phyloP scores from a whole-genome alignment of 176 grass and related monocot species.

The Oryza longistaminata region DNA sequence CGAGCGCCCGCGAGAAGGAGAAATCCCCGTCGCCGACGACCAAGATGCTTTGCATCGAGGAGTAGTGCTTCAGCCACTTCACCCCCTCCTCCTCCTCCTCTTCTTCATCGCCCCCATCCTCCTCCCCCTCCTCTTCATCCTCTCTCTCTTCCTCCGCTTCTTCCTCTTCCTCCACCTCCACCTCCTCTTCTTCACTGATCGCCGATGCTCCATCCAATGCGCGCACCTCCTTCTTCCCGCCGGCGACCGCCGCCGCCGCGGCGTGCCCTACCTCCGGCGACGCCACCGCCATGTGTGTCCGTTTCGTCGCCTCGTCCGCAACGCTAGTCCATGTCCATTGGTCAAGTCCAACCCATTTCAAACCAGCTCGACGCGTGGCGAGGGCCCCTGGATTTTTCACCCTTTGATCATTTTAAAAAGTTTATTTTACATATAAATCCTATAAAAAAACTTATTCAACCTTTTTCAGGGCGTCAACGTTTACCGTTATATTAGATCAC shows the following conservation, averaged over 20 bases:
- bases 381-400: no score
- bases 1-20: constrained; percentile 58
- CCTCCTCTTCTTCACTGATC: neutral
- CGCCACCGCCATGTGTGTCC: constrained; percentile 5
- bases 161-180: no score
- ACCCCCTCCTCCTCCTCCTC: neutral
- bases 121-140: neutral
- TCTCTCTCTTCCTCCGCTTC: neutral
- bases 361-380: no score
- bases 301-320: no score
- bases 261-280: neutral
- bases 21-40: constrained; percentile 57
- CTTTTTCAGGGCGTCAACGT: no score
- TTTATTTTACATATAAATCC: no score
- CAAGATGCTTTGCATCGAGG: constrained; percentile 39
- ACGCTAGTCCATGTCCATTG: no score
- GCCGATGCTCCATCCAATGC: neutral
- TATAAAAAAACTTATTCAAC: no score
- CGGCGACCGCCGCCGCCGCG: neutral
- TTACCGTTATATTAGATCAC: no score
- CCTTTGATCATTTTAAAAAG: no score
- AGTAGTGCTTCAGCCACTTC: constrained; percentile 45
- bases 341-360: no score
- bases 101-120: neutral
- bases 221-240: neutral